A percentile compares a stretch with the other conserved stretches of the same genome.
phyloP scores from a whole-genome alignment of 2,329 filamentous ascomycete species.

The Blumeriella jaapii region DNA sequence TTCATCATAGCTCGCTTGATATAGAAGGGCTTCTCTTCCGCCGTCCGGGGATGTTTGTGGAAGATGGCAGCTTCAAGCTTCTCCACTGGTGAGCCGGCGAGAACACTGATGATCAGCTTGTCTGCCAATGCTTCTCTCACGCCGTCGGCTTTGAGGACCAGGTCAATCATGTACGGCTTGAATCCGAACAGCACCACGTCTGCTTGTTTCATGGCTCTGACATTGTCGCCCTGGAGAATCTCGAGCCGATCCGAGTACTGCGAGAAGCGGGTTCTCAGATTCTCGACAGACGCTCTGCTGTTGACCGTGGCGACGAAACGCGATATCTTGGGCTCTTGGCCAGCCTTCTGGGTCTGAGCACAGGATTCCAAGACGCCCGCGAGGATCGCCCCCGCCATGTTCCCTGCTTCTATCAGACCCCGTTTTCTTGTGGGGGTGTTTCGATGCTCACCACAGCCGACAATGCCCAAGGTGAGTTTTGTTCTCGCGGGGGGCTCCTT shows the following conservation, averaged over 20 bases:
- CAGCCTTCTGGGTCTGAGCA: slow-evolving; percentile 6
- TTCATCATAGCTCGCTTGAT: slow-evolving; percentile 78
- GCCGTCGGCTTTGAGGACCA: slow-evolving; percentile 53
- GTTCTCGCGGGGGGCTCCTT: too few relatives aligned
- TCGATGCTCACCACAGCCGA: slow-evolving; percentile 5
- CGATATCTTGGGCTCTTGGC: slow-evolving; percentile 15
- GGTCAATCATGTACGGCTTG: slow-evolving; percentile 65
- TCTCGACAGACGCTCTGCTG: slow-evolving; percentile 28
- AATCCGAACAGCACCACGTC: slow-evolving; percentile 71
- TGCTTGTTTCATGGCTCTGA: slow-evolving; percentile 52
- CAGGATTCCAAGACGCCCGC: slow-evolving; percentile 18
- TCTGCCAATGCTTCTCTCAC: slow-evolving; percentile 63
- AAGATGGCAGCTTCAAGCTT: slow-evolving; percentile 52
- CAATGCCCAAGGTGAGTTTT: slow-evolving; percentile 1
- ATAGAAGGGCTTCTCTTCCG: slow-evolving; percentile 31
- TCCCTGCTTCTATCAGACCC: slow-evolving; percentile 13
- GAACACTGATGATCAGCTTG: slow-evolving; percentile 74
- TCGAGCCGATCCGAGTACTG: slow-evolving; percentile 20
- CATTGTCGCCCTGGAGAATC: slow-evolving; percentile 43
- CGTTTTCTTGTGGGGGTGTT: not conserved
- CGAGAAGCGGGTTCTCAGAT: slow-evolving; percentile 27
- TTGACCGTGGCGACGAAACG: slow-evolving; percentile 33
- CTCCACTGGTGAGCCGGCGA: slow-evolving; percentile 61
- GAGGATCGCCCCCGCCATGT: slow-evolving; percentile 22
- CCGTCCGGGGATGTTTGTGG: not conserved